Base-by-base conservation (phyloP, 352 stramenopile species). In the Lagenidium giganteum region DNA sequence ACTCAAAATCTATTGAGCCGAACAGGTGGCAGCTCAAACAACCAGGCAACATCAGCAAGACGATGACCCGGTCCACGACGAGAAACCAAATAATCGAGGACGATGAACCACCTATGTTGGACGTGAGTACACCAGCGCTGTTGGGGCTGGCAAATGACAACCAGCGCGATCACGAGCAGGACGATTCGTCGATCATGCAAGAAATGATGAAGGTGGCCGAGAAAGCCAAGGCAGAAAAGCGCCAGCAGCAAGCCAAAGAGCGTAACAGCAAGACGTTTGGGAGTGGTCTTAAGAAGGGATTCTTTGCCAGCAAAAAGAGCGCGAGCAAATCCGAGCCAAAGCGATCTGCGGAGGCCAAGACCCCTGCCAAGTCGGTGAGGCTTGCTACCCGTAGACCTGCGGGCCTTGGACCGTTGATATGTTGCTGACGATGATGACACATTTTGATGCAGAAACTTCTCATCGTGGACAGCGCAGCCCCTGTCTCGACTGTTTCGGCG, bases 281-380 rank as follows among this genome's bases (percentile, higher is more conserved):
- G 3, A 42, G 65, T 17, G 79, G 79, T 9, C 56, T 92, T 16
- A 84, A 79, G 52, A 86, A 81, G 25, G 79, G 79, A 0, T 92
- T 92, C 51, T 86, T 91, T 39, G 28, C 14, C 26, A 28, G 32
- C 49, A 16, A 23, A 49, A 49, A 31, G 44, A 50, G 13, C 47
- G 41, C 7, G 47, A 41, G 32, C 29, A 24, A 30, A 48, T 37
- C 7, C 21, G 23, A 34, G 22, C 11, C 8, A 51, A 44, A 37
- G 31, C 21, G 11, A 30, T 9, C 30, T 53, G 35, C n/a, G n/a
- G n/a, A n/a, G n/a, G n/a, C n/a, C n/a, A n/a, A n/a, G n/a, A n/a
- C n/a, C n/a, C n/a, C n/a, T n/a, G n/a, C n/a, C n/a, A n/a, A n/a
- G n/a, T n/a, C n/a, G n/a, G n/a, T n/a, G n/a, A n/a, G n/a, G n/a